phyloP scores from a whole-genome alignment of 2,329 filamentous ascomycete genomes.

The Massarina eburnea region DNA sequence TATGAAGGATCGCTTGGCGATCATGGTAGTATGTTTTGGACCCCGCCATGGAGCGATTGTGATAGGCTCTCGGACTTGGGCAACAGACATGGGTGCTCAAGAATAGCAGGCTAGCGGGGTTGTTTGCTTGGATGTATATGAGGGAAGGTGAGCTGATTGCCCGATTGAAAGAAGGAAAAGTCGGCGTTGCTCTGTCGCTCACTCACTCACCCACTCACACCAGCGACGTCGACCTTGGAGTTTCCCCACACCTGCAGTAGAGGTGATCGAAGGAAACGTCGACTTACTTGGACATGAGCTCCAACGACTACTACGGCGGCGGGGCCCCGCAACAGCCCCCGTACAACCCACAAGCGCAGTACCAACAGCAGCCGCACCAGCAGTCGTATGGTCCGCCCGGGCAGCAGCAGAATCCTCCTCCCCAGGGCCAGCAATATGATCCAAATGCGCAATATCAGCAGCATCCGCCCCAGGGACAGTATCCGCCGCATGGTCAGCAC shows the following conservation, averaged over 20 bases:
- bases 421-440: neutral
- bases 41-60: no score
- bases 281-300: no score
- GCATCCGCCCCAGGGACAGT: neutral
- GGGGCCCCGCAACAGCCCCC: neutral
- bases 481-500: neutral
- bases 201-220: neutral
- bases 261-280: no score
- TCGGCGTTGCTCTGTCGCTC: no score
- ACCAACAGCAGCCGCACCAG: neutral
- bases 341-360: neutral
- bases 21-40: no score
- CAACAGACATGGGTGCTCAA: neutral
- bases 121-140: neutral
- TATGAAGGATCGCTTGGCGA: no score
- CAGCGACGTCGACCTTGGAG: no score
- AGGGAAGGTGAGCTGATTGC: neutral
- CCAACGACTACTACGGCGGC: slow-evolving; percentile 2
- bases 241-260: no score
- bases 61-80: neutral
- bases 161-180: no score
- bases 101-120: neutral
- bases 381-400: neutral
- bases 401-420: neutral
- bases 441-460: neutral